Percentiles rank a stretch among this genome's conserved stretches.
These are phyloP conservation scores for Eucalyptus rudis DNA, from an alignment of 345 rosid genomes.

Conservation along the genomic window DNA sequence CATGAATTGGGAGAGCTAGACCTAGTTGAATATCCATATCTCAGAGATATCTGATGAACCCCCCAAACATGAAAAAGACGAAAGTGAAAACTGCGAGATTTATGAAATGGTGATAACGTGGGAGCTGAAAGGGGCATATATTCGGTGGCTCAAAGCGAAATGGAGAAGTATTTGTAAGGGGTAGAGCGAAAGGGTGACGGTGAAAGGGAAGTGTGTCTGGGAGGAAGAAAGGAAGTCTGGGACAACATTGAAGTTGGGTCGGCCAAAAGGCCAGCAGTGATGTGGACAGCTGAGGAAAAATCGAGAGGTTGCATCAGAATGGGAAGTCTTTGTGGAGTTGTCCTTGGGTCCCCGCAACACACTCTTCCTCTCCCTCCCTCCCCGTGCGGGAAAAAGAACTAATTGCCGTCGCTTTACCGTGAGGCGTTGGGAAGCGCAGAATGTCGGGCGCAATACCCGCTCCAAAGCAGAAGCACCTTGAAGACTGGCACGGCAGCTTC, in stretches of 20 bases:
- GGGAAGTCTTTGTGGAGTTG: background rate
- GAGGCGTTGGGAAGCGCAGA: background rate
- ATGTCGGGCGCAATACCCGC: background rate
- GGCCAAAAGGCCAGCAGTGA: slow-evolving; percentile 54
- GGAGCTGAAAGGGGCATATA: background rate
- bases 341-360: background rate
- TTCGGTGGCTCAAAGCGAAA: background rate
- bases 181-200: background rate
- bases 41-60: background rate
- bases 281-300: slow-evolving; percentile 18
- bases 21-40: slow-evolving; percentile 41
- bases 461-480: background rate
- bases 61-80: background rate
- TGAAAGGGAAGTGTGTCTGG: slow-evolving; percentile 5
- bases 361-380: background rate
- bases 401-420: background rate
- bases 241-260: slow-evolving; percentile 49
- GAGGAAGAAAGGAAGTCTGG: slow-evolving; percentile 9
- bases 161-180: background rate
- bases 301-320: background rate
- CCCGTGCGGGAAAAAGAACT: background rate
- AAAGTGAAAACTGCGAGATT: background rate
- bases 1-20: slow-evolving; percentile 22
- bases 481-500: background rate
- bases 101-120: background rate